Conservation (phyloP, 2,329 filamentous ascomycete genomes). For the Microcyclosporella mali region DNA sequence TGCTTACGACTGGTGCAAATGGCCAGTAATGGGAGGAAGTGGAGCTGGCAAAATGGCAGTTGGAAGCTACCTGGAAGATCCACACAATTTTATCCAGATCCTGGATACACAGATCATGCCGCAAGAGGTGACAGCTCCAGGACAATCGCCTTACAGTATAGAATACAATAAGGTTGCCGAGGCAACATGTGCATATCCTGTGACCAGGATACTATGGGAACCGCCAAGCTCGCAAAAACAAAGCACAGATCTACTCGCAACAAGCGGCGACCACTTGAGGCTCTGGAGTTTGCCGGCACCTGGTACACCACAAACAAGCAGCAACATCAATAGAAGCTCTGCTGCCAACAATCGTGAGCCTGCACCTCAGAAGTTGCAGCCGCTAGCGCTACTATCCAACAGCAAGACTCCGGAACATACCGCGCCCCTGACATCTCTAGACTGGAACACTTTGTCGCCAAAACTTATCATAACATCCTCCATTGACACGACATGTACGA, state of each 20-base stretch:
- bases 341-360: constrained; percentile 55
- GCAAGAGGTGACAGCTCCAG: constrained; percentile 62
- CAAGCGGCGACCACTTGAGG: constrained; percentile 87
- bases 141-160: constrained; percentile 66
- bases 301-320: constrained; percentile 33
- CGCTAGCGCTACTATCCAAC: constrained; percentile 87
- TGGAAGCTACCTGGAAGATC: constrained; percentile 94
- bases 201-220: constrained; percentile 92
- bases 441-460: constrained; percentile 96
- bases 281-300: constrained; percentile 77
- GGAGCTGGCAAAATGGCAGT: constrained; percentile 89
- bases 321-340: constrained; percentile 61
- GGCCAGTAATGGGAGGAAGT: constrained; percentile 68
- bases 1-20: constrained; percentile 99
- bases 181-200: constrained; percentile 95
- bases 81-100: constrained; percentile 99
- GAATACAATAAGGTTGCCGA: constrained; percentile 93
- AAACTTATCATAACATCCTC: constrained; percentile 98
- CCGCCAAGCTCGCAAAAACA: constrained; percentile 92
- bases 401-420: constrained; percentile 98
- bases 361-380: constrained; percentile 76
- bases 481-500: constrained; percentile 98
- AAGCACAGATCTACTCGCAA: constrained; percentile 88
- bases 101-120: constrained; percentile 76
- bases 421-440: constrained; percentile 87